A percentile compares a stretch with the other conserved stretches of the same genome.
Evolutionary conservation across 352 stramenopile species (phyloP).

Genomic region (Pythium chondricola): DNA sequence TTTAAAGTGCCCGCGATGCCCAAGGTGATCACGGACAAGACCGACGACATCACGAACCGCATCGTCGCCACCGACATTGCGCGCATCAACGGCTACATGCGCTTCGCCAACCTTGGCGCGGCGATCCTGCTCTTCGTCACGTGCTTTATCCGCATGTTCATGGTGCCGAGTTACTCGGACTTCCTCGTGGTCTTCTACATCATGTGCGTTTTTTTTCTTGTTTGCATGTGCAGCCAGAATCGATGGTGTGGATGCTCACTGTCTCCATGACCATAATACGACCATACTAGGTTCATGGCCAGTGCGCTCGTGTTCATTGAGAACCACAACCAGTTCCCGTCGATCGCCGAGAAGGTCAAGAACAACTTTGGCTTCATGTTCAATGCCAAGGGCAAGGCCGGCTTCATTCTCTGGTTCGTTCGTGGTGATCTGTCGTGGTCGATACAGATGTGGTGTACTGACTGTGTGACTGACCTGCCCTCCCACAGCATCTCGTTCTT

Average conservation of each 20-base stretch:
- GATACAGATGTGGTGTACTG: neutral
- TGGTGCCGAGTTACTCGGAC: slow-evolving; percentile 67
- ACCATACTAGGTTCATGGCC: slow-evolving; percentile 50
- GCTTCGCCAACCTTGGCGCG: slow-evolving; percentile 66
- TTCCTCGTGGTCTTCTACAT: slow-evolving; percentile 84
- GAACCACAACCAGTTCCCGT: slow-evolving; percentile 81
- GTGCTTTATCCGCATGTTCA: slow-evolving; percentile 77
- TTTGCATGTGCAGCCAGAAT: neutral
- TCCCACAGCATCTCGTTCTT: slow-evolving; percentile 65
- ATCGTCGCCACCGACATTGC: slow-evolving; percentile 75
- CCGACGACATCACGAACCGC: slow-evolving; percentile 61
- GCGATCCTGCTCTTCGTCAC: slow-evolving; percentile 56
- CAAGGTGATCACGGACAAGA: slow-evolving; percentile 57
- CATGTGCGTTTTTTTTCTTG: slow-evolving; percentile 34
- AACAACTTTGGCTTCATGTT: slow-evolving; percentile 89
- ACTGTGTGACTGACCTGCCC: neutral
- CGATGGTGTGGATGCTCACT: too few species aligned
- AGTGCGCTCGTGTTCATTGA: slow-evolving; percentile 71
- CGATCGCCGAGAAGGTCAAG: slow-evolving; percentile 71
- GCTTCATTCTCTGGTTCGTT: slow-evolving; percentile 82
- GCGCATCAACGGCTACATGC: slow-evolving; percentile 85
- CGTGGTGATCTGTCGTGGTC: slow-evolving; percentile 11
- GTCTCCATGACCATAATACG: too few species aligned
- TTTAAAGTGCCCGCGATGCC: slow-evolving; percentile 39
- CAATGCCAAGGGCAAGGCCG: slow-evolving; percentile 72